A percentile compares a stretch with the other conserved stretches of the same genome.
Evolutionary conservation across 306 rosid species (phyloP).

Genomic region (Gillenia trifoliata): DNA sequence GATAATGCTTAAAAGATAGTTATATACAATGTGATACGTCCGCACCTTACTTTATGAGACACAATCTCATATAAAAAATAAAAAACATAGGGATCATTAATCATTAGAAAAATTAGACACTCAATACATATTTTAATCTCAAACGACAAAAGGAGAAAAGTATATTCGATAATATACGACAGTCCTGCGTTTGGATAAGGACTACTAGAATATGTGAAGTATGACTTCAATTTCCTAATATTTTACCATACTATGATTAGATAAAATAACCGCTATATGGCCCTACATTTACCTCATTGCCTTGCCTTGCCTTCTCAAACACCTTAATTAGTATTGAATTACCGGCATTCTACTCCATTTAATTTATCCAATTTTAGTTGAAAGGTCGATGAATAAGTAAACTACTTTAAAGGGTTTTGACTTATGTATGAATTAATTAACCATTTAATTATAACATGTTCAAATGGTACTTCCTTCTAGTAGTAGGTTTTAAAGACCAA

Average conservation of each 20-base stretch:
- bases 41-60: neutral
- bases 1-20: neutral
- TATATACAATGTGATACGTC: neutral
- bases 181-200: neutral
- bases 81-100: neutral
- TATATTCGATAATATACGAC: neutral
- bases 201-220: neutral
- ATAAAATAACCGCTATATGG: neutral
- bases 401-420: neutral
- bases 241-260: neutral
- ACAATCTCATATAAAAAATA: neutral
- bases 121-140: neutral
- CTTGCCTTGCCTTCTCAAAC: neutral
- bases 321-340: neutral
- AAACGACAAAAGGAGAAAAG: neutral
- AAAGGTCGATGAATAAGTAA: neutral
- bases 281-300: neutral
- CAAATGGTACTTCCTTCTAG: neutral
- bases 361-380: neutral
- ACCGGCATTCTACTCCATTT: neutral
- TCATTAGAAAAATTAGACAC: neutral
- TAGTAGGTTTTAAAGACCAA: neutral
- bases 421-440: neutral
- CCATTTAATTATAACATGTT: neutral
- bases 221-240: neutral